These are phyloP conservation scores for Russula earlei DNA, from an alignment of 768 basidiomycete genomes.

Conservation along the genomic window DNA sequence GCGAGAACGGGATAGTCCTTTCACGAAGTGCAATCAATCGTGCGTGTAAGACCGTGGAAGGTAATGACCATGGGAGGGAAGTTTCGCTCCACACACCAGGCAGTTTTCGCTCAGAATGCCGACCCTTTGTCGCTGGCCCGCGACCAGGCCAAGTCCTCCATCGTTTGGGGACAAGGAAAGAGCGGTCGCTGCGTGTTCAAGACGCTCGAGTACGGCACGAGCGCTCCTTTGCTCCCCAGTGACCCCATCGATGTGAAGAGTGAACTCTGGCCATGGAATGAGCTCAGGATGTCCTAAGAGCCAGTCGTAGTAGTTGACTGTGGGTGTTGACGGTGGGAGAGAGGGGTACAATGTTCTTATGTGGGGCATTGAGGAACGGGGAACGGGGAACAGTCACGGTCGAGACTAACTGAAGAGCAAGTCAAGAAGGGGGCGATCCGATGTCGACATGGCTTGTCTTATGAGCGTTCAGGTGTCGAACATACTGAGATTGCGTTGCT, in stretches of 20 bases:
- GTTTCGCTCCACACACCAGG: constrained; percentile 35
- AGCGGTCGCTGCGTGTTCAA: constrained; percentile 49
- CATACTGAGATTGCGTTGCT: not conserved
- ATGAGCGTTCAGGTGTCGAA: not conserved
- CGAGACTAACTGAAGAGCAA: not conserved
- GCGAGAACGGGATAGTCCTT: constrained; percentile 46
- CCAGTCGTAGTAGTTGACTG: constrained; percentile 13
- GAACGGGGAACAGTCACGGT: not conserved
- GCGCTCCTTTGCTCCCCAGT: constrained; percentile 40
- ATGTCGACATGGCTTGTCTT: not conserved
- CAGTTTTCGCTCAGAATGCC: constrained; percentile 67
- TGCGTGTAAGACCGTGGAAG: no score
- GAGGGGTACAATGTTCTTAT: not conserved
- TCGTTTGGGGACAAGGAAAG: constrained; percentile 28
- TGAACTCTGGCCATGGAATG: constrained; percentile 34
- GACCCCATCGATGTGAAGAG: constrained; percentile 44
- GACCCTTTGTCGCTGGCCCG: constrained; percentile 40
- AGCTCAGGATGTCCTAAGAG: constrained; percentile 2
- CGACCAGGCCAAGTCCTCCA: constrained; percentile 47
- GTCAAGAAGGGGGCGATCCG: not conserved
- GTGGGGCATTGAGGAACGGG: not conserved
- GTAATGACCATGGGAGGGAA: not conserved
- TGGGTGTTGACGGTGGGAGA: constrained; percentile 5
- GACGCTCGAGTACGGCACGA: constrained; percentile 40
- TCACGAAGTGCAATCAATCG: not conserved